These are phyloP conservation scores for Colletotrichum cordylinicola DNA, from an alignment of 2,329 filamentous ascomycete species.

Conservation along the genomic window DNA sequence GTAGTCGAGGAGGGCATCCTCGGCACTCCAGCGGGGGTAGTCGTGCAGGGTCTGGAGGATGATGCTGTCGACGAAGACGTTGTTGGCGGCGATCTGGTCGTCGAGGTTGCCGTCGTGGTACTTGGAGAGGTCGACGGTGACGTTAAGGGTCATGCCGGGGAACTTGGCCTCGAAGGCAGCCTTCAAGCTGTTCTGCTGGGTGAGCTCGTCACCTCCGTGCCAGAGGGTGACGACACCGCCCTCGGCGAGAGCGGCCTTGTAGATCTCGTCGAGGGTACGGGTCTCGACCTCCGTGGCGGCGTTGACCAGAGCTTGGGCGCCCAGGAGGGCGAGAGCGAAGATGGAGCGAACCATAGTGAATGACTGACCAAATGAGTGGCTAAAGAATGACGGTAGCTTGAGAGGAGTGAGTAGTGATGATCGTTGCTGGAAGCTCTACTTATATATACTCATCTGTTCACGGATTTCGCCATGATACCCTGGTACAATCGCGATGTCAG, in stretches of 20 bases:
- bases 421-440: neutral
- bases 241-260: conserved; percentile 54
- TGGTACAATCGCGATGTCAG: neutral
- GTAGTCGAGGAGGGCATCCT: conserved; percentile 54
- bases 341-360: conserved; percentile 7
- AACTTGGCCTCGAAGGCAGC: conserved; percentile 50
- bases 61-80: conserved; percentile 49
- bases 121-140: conserved; percentile 62
- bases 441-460: neutral
- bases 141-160: conserved; percentile 55
- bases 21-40: conserved; percentile 54
- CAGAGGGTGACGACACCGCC: conserved; percentile 49
- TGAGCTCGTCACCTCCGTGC: conserved; percentile 54
- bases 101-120: conserved; percentile 57
- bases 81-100: conserved; percentile 43
- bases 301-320: conserved; percentile 8
- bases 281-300: conserved; percentile 40
- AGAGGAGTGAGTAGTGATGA: neutral
- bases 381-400: neutral
- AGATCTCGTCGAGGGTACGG: conserved; percentile 53
- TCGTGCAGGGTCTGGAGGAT: conserved; percentile 58
- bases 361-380: neutral
- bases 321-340: conserved; percentile 9
- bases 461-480: neutral
- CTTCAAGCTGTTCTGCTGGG: conserved; percentile 44